Evolutionary conservation across 1,284 basidiomycete species (phyloP), one percentile per base, ranked within the genome.

Genomic region (Austroboletus novae-zelandiae): DNA sequence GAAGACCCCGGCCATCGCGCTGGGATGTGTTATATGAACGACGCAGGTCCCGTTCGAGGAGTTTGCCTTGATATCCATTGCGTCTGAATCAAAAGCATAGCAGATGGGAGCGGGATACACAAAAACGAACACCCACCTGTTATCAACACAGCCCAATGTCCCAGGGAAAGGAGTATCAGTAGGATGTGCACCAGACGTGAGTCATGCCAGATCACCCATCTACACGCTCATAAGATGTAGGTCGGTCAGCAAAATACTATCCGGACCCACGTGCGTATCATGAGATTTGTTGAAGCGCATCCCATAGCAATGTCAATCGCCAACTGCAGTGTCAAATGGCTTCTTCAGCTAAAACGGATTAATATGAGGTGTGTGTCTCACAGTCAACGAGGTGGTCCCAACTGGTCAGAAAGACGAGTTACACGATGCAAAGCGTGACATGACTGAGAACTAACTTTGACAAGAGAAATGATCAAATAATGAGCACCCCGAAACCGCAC

Each of bases 121-220:
- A n/a, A 47, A 35, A 8, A 37, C 1, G 10, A 27, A 27, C 2
- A 31, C 57, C 9, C 45, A 67, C 62, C 45, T 11, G 52, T 1
- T 18, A 27, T 37, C 17, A 64, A 42, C 3, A 56, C 5, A 3
- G 45, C 36, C 60, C 57, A 64, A 11, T 64, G 57, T 10, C 60
- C 62, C 2, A 63, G n/a, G 6, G 55, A 20, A n/a, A 53, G 11
- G 11, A 61, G 35, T 17, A 32, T 11, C 4, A 64, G n/a, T 9
- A 63, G 15, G 9, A 46, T 0, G 11, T 62, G 55, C 30, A 61
- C 40, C 9, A 30, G n/a, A 40, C 40, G 52, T 5, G 45, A 57
- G 31, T 54, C 23, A 8, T 57, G 53, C 62, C 62, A 64, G 9
- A 64, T 61, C 5, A 64, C 18, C 65, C 65, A 67, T 37, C 65